Conservation (phyloP, 2,329 filamentous ascomycete species). For the Neocucurbitaria cava region DNA sequence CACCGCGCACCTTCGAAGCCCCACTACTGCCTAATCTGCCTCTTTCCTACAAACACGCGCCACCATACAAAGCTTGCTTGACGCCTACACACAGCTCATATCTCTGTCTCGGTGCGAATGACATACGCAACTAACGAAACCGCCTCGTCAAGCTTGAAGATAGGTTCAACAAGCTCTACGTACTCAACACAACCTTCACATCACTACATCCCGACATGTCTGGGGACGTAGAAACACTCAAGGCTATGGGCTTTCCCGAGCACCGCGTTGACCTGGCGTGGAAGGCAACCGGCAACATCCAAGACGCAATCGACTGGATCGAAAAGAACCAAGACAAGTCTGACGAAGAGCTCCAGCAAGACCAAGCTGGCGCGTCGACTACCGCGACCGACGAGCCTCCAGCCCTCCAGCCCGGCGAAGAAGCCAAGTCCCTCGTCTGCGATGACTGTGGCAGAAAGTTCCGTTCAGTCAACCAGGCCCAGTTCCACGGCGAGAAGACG, state of each 20-base stretch:
- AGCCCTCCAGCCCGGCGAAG: slow-evolving; percentile 72
- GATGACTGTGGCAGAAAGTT: slow-evolving; percentile 96
- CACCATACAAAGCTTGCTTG: slow-evolving; percentile 1
- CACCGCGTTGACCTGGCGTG: slow-evolving; percentile 83
- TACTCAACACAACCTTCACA: slow-evolving; percentile 1
- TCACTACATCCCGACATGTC: slow-evolving; percentile 46
- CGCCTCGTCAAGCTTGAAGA: slow-evolving; percentile 4
- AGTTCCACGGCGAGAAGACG: slow-evolving; percentile 90
- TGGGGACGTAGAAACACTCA: slow-evolving; percentile 66
- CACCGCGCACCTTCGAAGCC: slow-evolving; percentile 19
- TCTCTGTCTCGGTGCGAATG: not conserved
- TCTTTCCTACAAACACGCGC: not conserved
- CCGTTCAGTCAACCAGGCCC: slow-evolving; percentile 78
- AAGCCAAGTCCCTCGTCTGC: slow-evolving; percentile 84
- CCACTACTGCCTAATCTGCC: slow-evolving; percentile 16
- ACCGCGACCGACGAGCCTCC: slow-evolving; percentile 61
- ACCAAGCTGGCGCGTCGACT: slow-evolving; percentile 45
- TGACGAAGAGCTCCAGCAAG: slow-evolving; percentile 76
- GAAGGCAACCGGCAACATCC: slow-evolving; percentile 80
- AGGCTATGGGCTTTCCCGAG: slow-evolving; percentile 80
- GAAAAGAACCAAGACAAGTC: slow-evolving; percentile 89
- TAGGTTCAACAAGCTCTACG: not conserved
- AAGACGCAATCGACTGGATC: slow-evolving; percentile 92
- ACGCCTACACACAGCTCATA: not conserved
- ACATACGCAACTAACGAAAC: slow-evolving; percentile 1